These are phyloP conservation scores for Schwanniomyces sp. DNA, from an alignment of 805 yeast species.

Conservation along the genomic window DNA sequence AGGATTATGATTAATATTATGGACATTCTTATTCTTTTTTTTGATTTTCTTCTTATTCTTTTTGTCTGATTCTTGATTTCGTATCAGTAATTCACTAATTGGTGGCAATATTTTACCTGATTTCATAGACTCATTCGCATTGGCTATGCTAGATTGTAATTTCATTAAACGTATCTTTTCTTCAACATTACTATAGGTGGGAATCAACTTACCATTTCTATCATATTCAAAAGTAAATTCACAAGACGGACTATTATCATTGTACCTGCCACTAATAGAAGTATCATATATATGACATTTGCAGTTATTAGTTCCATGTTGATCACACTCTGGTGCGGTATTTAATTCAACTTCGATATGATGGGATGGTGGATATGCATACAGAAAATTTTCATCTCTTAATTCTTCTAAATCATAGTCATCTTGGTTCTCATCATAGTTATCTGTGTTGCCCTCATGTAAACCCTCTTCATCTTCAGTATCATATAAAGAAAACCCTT, in stretches of 20 bases:
- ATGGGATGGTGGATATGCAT: conserved; percentile 32
- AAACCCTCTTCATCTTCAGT: conserved; percentile 41
- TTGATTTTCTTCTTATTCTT: conserved; percentile 15
- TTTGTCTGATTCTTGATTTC: neutral
- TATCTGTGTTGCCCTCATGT: conserved; percentile 30
- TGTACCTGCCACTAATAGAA: conserved; percentile 10
- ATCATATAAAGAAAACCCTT: conserved; percentile 34
- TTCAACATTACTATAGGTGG: conserved; percentile 40
- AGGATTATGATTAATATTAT: neutral
- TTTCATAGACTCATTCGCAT: neutral
- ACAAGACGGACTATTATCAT: conserved; percentile 39
- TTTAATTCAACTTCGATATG: conserved; percentile 44
- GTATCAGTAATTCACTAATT: conserved; percentile 9
- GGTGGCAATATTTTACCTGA: conserved; percentile 11
- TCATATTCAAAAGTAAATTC: conserved; percentile 48
- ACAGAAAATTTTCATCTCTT: conserved; percentile 24
- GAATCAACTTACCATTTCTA: conserved; percentile 38
- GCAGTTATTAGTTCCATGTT: conserved; percentile 25
- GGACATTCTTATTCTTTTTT: conserved; percentile 20
- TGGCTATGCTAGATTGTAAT: conserved; percentile 17
- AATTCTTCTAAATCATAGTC: conserved; percentile 41
- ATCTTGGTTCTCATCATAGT: conserved; percentile 22
- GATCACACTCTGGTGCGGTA: conserved; percentile 30
- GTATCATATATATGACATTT: conserved; percentile 20
- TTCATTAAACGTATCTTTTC: conserved; percentile 35